phyloP scores from a whole-genome alignment of 2,329 filamentous ascomycete genomes.

The Lachnellula subtilissima region DNA sequence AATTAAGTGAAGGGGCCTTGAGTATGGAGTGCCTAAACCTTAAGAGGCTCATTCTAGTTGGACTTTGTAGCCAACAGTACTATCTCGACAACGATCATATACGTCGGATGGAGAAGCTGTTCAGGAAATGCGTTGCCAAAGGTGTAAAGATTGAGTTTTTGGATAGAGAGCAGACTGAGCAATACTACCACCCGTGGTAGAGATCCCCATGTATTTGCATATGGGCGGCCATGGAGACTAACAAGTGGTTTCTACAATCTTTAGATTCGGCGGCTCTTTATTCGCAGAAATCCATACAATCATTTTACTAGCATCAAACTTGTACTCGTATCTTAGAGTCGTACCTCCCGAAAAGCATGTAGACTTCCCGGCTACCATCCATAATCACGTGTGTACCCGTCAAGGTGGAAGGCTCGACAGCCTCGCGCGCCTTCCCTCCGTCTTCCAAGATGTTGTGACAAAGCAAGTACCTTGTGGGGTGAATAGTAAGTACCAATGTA shows the following conservation, averaged over 20 bases:
- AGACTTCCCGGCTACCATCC: background rate
- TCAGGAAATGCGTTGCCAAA: background rate
- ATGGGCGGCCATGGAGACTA: no score
- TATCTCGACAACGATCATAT: background rate
- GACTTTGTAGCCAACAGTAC: conserved; percentile 1
- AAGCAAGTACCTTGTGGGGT: background rate
- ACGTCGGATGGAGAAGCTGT: background rate
- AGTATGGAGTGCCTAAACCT: conserved; percentile 8
- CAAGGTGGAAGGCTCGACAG: background rate
- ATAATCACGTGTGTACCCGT: background rate
- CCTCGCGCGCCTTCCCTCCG: background rate
- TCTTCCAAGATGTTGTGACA: background rate
- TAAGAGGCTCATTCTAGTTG: conserved; percentile 7
- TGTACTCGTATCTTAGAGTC: background rate
- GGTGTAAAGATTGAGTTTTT: background rate
- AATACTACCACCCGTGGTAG: background rate
- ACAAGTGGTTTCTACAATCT: no score
- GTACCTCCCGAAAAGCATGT: background rate
- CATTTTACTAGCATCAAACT: no score
- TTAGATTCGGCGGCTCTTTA: no score
- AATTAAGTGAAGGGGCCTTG: background rate
- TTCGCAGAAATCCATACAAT: no score
- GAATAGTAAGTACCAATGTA: background rate
- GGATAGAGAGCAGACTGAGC: background rate
- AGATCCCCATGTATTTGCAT: background rate